Base-by-base conservation (phyloP, 306 rosid genomes). In the Prunus campanulata region DNA sequence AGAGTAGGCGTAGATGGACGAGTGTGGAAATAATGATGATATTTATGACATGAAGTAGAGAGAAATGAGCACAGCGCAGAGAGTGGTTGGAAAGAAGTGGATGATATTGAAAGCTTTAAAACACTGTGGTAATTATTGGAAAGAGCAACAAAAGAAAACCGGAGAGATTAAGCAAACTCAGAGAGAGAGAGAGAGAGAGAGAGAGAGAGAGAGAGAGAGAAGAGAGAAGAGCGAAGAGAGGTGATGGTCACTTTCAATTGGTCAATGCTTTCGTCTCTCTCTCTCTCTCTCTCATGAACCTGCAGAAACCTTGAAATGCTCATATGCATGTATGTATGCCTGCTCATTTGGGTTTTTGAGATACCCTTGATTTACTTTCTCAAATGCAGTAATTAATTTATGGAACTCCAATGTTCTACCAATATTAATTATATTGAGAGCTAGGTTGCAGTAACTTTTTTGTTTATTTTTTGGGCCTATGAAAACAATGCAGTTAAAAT, bases 71-170 rank as follows among this genome's bases (percentile, higher is more conserved):
- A 48, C 6, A 65, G 46, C 13, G 24, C 77, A 72, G 78, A 46
- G 60, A 55, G 78, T 79, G 3, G 82, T 79, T 79, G 82, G 68
- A 72, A 55, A 55, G 68, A 72, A 65, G 68, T 32, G 60, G 66
- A 22, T 25, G 20, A 16, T 22, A 75, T 50, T 32, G 44, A 18
- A 47, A 59, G 71, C 19, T 51, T 42, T 64, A 5, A n/a, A 48
- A 56, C 29, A 11, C 20, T 18, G 1, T 15, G 15, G n/a, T 52
- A 52, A 52, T 52, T 52, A 15, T 15, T 52, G 59, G 18, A 54
- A 56, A 29, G n/a, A 25, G 20, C 10, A 32, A 8, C 27, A 24
- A 62, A 25, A 74, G 55, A 63, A n/a, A 13, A 59, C 13, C 15
- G 11, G 22, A 24, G 61, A 55, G 64, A 63, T 6, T 30, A 35